These are phyloP conservation scores for Apostasia shenzhenica DNA, from an alignment of 106 monocot species.

Conservation along the genomic window DNA sequence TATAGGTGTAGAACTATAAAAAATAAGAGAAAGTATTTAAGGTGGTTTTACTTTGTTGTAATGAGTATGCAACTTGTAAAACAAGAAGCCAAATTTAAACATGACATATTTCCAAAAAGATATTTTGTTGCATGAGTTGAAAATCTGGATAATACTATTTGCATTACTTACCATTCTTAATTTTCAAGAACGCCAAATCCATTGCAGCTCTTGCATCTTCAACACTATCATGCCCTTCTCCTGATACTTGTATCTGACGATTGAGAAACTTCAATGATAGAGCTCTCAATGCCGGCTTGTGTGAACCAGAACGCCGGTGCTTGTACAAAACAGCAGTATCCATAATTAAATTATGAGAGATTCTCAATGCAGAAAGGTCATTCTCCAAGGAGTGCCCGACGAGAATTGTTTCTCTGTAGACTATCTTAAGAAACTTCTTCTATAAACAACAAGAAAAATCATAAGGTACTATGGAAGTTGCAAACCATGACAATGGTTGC, in stretches of 20 bases:
- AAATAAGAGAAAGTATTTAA: no score
- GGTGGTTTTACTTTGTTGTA: no score
- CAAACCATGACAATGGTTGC: neutral
- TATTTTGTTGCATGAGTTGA: no score
- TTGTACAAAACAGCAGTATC: constrained; percentile 92
- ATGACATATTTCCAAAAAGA: no score
- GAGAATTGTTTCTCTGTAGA: constrained; percentile 82
- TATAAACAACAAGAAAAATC: constrained; percentile 20
- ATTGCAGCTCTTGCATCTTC: constrained; percentile 97
- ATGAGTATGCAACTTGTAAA: no score
- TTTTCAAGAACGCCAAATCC: constrained; percentile 73
- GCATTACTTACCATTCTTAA: constrained; percentile 51
- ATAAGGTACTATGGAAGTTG: neutral
- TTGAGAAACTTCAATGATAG: constrained; percentile 66
- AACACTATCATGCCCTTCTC: constrained; percentile 80
- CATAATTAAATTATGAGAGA: constrained; percentile 74
- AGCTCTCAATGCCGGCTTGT: constrained; percentile 66
- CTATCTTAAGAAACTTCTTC: constrained; percentile 69
- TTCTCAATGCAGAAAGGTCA: constrained; percentile 88
- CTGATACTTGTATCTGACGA: constrained; percentile 57
- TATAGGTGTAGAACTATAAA: no score
- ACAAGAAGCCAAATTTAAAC: no score
- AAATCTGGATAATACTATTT: no score
- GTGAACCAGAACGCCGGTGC: constrained; percentile 21
- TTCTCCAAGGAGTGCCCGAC: constrained; percentile 98